Conservation (phyloP, 495 filamentous ascomycete species). For the Hapsidospora chrysogenum region DNA sequence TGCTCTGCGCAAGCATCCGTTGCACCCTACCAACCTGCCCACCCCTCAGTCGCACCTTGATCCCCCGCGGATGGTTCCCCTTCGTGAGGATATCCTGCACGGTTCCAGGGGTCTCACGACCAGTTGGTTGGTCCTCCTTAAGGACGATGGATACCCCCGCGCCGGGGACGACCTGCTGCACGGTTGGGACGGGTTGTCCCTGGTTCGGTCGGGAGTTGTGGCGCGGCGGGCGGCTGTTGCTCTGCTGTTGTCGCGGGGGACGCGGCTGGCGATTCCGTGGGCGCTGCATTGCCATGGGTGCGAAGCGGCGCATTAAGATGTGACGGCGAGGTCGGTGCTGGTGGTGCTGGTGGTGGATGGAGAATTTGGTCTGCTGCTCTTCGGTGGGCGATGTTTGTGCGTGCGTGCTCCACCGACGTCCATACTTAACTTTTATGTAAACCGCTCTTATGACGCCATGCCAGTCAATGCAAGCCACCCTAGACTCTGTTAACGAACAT, state of each 20-base stretch:
- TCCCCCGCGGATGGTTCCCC: slow-evolving; percentile 55
- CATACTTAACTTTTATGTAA: too few relatives aligned
- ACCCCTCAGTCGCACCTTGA: slow-evolving; percentile 55
- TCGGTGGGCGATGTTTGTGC: too few relatives aligned
- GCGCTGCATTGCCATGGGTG: neutral
- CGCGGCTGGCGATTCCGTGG: slow-evolving; percentile 1
- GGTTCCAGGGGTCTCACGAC: slow-evolving; percentile 42
- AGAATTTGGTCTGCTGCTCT: too few relatives aligned
- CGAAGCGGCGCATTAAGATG: too few relatives aligned
- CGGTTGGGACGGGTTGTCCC: slow-evolving; percentile 26
- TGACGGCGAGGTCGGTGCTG: too few relatives aligned
- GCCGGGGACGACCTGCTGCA: slow-evolving; percentile 33
- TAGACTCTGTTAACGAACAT: too few relatives aligned
- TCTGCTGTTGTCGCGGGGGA: neutral
- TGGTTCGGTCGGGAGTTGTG: slow-evolving; percentile 5
- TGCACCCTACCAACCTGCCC: slow-evolving; percentile 57
- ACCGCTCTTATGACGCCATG: too few relatives aligned
- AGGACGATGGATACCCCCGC: slow-evolving; percentile 49
- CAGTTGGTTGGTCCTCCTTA: slow-evolving; percentile 55
- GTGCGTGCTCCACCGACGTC: too few relatives aligned
- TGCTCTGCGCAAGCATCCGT: slow-evolving; percentile 24
- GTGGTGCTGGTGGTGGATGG: too few relatives aligned
- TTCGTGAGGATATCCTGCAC: slow-evolving; percentile 47
- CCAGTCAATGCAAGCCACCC: too few relatives aligned
- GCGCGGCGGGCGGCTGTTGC: neutral